Conservation (phyloP, 129 eudicot genomes). For the Flaveria brownii region DNA sequence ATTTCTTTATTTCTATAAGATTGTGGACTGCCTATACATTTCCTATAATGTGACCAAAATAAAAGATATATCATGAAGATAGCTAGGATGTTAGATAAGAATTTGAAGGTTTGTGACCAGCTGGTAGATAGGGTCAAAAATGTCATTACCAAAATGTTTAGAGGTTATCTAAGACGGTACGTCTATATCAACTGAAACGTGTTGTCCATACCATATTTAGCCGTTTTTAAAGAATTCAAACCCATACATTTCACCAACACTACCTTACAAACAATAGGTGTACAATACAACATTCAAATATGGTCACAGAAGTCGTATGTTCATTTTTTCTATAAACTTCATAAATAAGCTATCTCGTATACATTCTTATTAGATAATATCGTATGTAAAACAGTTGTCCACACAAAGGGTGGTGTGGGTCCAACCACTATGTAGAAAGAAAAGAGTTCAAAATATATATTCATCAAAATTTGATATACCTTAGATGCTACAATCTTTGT, state of each 20-base stretch:
- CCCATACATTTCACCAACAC: constrained; percentile 7
- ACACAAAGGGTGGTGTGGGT: neutral
- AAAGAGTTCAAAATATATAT: neutral
- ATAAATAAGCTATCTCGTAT: neutral
- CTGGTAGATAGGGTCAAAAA: constrained; percentile 24
- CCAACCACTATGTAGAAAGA: neutral
- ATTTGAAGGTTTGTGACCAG: constrained; percentile 28
- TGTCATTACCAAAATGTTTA: constrained; percentile 32
- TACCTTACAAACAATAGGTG: constrained; percentile 32
- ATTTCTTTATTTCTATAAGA: neutral
- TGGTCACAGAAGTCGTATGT: constrained; percentile 15
- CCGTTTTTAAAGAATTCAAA: neutral
- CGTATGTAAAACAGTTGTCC: neutral
- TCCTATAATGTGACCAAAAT: constrained; percentile 10
- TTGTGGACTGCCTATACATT: neutral
- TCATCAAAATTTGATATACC: neutral
- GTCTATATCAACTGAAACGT: constrained; percentile 34
- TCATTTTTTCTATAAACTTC: neutral
- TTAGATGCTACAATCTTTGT: neutral
- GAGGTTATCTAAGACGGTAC: constrained; percentile 4
- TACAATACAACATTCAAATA: constrained; percentile 19
- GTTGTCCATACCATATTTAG: constrained; percentile 19
- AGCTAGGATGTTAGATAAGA: constrained; percentile 28
- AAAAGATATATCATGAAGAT: neutral
- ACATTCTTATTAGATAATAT: neutral